These are phyloP conservation scores for Metschnikowia peoriensis DNA, from an alignment of 805 yeast species.

Conservation along the genomic window DNA sequence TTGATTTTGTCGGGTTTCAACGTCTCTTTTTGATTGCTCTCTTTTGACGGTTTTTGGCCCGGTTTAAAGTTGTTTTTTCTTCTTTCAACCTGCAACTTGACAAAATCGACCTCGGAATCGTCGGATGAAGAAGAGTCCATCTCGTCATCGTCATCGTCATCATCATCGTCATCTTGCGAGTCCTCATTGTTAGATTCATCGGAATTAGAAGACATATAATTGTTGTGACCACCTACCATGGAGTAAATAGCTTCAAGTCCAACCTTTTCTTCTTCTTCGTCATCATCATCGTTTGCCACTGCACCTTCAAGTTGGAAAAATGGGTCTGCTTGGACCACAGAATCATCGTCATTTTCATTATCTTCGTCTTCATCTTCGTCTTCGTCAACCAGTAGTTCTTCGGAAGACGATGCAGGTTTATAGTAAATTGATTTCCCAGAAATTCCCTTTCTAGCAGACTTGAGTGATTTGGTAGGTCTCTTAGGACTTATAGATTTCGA, in stretches of 20 bases:
- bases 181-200: conserved; percentile 32
- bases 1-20: conserved; percentile 8
- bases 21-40: conserved; percentile 3
- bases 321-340: background rate
- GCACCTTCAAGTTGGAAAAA: background rate
- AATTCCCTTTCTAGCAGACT: conserved; percentile 14
- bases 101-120: conserved; percentile 71
- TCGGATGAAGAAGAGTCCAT: conserved; percentile 37
- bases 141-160: conserved; percentile 23
- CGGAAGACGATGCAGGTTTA: conserved; percentile 3
- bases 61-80: conserved; percentile 34
- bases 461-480: conserved; percentile 11
- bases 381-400: conserved; percentile 2
- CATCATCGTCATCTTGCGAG: conserved; percentile 23
- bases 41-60: conserved; percentile 8
- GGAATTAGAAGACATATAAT: conserved; percentile 21
- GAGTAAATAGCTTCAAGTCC: conserved; percentile 25
- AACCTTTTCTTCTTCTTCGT: conserved; percentile 13
- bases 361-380: background rate
- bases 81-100: conserved; percentile 65
- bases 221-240: conserved; percentile 18
- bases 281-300: background rate
- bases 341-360: background rate
- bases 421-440: conserved; percentile 10
- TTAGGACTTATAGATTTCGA: background rate